Conservation (phyloP, 805 yeast genomes). For the Pichia pseudocactophila region DNA sequence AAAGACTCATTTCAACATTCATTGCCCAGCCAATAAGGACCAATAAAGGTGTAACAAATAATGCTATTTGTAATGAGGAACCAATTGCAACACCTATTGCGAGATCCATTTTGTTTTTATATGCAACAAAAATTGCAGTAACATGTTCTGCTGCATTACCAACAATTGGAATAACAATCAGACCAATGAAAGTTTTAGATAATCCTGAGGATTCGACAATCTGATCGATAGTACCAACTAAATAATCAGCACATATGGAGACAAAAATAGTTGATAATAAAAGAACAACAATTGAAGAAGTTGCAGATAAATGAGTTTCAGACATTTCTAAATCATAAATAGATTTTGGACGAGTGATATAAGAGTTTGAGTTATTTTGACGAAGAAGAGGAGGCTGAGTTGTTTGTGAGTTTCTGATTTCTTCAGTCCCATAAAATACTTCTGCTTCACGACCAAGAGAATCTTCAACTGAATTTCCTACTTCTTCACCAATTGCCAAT, state of each 20-base stretch:
- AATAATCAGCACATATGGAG: conserved; percentile 84
- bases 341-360: conserved; percentile 24
- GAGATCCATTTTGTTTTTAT: conserved; percentile 93
- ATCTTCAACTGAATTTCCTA: conserved; percentile 20
- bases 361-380: conserved; percentile 21
- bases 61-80: conserved; percentile 87
- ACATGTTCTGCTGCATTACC: conserved; percentile 99
- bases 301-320: conserved; percentile 38
- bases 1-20: conserved; percentile 86
- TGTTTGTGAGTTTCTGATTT: too few species aligned
- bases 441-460: conserved; percentile 8
- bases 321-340: conserved; percentile 21
- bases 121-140: conserved; percentile 90
- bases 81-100: conserved; percentile 97
- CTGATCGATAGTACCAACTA: conserved; percentile 89
- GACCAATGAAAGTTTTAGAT: conserved; percentile 90
- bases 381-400: neutral
- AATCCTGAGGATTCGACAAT: conserved; percentile 78
- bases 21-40: conserved; percentile 90
- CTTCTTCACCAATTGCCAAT: conserved; percentile 13
- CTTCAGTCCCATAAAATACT: neutral
- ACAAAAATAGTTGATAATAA: conserved; percentile 66
- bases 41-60: conserved; percentile 92
- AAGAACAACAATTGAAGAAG: conserved; percentile 47
- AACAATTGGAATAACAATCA: conserved; percentile 89